Evolutionary conservation across 2,329 filamentous ascomycete genomes (phyloP), one percentile per base, ranked within the genome.

Genomic region (Cytospora mali): DNA sequence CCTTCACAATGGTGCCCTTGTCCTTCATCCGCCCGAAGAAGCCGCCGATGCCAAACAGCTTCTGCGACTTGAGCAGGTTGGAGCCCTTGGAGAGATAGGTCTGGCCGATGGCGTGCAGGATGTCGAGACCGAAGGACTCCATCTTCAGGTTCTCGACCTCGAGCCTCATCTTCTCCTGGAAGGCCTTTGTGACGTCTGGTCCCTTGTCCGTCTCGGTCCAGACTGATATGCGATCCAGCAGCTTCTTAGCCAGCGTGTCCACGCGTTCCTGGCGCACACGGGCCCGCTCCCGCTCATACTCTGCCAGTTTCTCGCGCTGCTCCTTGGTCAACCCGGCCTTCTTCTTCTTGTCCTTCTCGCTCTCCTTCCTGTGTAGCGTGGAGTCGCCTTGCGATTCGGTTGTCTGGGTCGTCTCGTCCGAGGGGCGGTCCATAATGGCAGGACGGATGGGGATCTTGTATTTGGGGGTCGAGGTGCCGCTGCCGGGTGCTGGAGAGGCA

Each of bases 111-210:
- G 95, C 93, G 75, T 98, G 94, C 55, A 97, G 82, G 69, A 98
- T 98, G 67, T 99, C 95, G 49, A 99, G 83, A 57, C 95, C 95
- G 70, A 99, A 99, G 0, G 91, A 96, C 79, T 99, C 95, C 92
- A 99, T 99, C 83, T 98, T 99, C 70, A 99, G 82, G 73, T 98
- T 96, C 80, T 99, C 95, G 28, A 96, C 92, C 78, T 99, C 95
- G 48, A 98, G 87, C 48, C 89, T 86, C 69, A 91, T 97, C 85
- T 99, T 97, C 74, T 94, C 92, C 75, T 93, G 89, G 81, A 98
- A 99, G 0, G 95, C 91, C 62, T 80, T 80, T 35, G 94, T 98
- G 64, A 97, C 92, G 69, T 96, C 93, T 16, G 77, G 66, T 52
- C 89, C 86, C 79, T 95, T 96, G 78, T 98, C 95, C 4, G 94